Conservation (phyloP, 2,329 filamentous ascomycete genomes). For the Fusarium pseudocircinatum region DNA sequence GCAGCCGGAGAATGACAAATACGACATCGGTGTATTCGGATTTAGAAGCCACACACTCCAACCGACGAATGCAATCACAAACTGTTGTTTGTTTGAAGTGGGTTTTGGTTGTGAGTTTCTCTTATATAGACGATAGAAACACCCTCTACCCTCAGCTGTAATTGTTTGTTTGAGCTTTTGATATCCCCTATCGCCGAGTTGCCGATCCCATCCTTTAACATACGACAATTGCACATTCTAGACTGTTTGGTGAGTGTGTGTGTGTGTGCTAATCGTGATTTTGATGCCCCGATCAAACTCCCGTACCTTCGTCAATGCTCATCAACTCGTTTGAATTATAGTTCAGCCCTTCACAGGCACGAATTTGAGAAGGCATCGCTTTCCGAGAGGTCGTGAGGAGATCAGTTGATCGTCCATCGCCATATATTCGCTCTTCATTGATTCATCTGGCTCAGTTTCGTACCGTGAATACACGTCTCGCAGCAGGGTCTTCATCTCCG, state of each 20-base stretch:
- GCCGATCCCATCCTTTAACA: not conserved
- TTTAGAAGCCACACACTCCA: slow-evolving; percentile 6
- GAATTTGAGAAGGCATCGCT: slow-evolving; percentile 67
- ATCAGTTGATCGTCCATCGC: slow-evolving; percentile 74
- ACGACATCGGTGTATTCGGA: slow-evolving; percentile 4
- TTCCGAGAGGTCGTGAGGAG: slow-evolving; percentile 68
- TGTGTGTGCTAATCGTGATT: not conserved
- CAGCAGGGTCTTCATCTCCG: slow-evolving; percentile 74
- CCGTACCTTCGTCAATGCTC: not conserved
- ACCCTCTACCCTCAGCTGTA: not conserved
- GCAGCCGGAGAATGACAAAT: slow-evolving; percentile 4
- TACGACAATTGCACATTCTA: not conserved
- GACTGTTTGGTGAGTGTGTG: not conserved
- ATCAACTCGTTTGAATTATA: not conserved
- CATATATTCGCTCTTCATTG: slow-evolving; percentile 67
- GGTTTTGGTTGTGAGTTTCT: not conserved
- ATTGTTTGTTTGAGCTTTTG: not conserved
- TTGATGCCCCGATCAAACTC: not conserved
- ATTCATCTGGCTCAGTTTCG: slow-evolving; percentile 62
- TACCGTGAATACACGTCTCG: slow-evolving; percentile 70
- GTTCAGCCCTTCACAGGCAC: slow-evolving; percentile 43
- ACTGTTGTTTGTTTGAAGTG: not conserved
- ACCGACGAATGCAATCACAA: not conserved
- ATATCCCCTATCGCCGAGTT: not conserved
- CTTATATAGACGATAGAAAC: not conserved